These are phyloP conservation scores for Tuctoria greenei DNA, from an alignment of 176 grass and related monocot genomes.

Conservation along the genomic window DNA sequence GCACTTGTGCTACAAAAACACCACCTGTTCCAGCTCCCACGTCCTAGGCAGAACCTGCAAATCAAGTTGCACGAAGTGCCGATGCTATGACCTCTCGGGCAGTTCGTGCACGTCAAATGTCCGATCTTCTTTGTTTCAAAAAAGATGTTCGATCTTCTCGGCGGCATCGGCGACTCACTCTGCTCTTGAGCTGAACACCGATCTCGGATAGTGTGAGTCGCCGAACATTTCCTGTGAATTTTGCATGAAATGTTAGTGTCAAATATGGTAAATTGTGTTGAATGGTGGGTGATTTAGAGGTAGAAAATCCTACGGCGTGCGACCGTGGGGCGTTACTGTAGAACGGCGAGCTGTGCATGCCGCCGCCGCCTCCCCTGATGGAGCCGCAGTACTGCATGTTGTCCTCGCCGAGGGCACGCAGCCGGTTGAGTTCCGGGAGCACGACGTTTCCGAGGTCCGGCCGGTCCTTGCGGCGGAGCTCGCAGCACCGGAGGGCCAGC, in stretches of 20 bases:
- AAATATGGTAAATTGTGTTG: not conserved
- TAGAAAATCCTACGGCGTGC: constrained; percentile 25
- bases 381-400: constrained; percentile 51
- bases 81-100: not conserved
- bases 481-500: constrained; percentile 50
- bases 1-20: not conserved
- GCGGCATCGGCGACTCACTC: constrained; percentile 36
- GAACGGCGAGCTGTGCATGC: constrained; percentile 45
- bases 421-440: constrained; percentile 57
- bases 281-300: not conserved
- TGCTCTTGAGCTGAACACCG: constrained; percentile 45
- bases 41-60: not conserved
- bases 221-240: constrained; percentile 32
- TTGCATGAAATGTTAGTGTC: not conserved
- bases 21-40: not conserved
- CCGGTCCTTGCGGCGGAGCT: constrained; percentile 54
- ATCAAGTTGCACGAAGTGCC: not conserved
- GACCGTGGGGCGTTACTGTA: constrained; percentile 22
- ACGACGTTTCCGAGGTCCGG: constrained; percentile 51
- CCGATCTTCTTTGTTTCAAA: constrained; percentile 39
- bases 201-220: constrained; percentile 48
- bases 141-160: constrained; percentile 39
- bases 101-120: not conserved
- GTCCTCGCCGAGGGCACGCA: constrained; percentile 43
- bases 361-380: constrained; percentile 27